Evolutionary conservation across 73 alveolate species (phyloP).

Genomic region (Uronychia setigera): DNA sequence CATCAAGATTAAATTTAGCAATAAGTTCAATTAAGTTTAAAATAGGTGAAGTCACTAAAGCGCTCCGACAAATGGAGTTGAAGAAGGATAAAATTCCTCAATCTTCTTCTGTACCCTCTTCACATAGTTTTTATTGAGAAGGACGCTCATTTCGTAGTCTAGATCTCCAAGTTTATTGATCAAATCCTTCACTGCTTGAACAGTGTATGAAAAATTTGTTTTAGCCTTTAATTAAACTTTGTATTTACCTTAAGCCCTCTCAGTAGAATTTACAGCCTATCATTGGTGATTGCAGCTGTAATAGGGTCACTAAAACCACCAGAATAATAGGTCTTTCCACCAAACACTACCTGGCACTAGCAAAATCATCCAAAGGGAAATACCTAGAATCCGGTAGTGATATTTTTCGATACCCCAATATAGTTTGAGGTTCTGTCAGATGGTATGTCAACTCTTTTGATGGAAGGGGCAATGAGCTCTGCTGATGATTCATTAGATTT

Average conservation of each 20-base stretch:
- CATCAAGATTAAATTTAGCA: neutral
- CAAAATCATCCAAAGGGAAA: too few relatives aligned
- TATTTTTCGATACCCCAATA: too few relatives aligned
- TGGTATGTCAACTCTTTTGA: too few relatives aligned
- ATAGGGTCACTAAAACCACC: neutral
- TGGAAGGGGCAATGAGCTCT: too few relatives aligned
- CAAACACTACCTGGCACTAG: too few relatives aligned
- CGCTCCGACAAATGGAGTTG: slow-evolving; percentile 5
- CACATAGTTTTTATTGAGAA: neutral
- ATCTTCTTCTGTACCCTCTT: slow-evolving; percentile 17
- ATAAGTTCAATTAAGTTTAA: slow-evolving; percentile 9
- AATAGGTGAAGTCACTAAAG: neutral
- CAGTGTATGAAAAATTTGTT: neutral
- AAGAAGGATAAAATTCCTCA: slow-evolving; percentile 23
- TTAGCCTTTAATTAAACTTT: neutral
- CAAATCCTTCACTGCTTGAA: neutral
- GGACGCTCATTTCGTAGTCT: too few relatives aligned
- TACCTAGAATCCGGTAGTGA: too few relatives aligned
- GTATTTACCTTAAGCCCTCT: neutral
- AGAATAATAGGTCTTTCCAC: too few relatives aligned
- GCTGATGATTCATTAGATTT: too few relatives aligned
- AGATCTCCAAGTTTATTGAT: too few relatives aligned
- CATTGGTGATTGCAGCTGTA: neutral
- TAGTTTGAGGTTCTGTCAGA: too few relatives aligned
- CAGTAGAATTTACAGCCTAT: neutral